phyloP scores from a whole-genome alignment of 1,284 basidiomycete genomes.

The Melanopsichium pennsylvanicum region DNA sequence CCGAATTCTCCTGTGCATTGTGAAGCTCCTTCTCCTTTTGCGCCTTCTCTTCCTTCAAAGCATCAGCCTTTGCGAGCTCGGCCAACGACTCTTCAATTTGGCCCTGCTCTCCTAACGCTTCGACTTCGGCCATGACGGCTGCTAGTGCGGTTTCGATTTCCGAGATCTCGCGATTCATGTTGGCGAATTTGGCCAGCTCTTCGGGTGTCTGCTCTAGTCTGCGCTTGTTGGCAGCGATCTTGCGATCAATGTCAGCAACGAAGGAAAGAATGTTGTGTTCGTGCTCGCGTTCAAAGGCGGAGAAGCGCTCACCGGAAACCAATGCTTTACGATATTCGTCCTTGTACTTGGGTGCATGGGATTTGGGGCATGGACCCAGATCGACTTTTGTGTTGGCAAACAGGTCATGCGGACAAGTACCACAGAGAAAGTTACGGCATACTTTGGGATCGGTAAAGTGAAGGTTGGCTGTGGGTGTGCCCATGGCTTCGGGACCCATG shows the following conservation, averaged over 20 bases:
- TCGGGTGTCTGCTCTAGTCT: slow-evolving; percentile 98
- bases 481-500: slow-evolving; percentile 66
- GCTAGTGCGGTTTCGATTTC: slow-evolving; percentile 99
- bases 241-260: slow-evolving; percentile 96
- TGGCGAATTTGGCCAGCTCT: slow-evolving; percentile 98
- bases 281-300: slow-evolving; percentile 70
- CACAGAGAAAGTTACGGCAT: slow-evolving; percentile 98
- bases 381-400: slow-evolving; percentile 99
- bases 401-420: slow-evolving; percentile 94
- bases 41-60: slow-evolving; percentile 91
- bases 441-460: slow-evolving; percentile 98
- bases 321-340: slow-evolving; percentile 85
- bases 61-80: slow-evolving; percentile 96
- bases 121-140: slow-evolving; percentile 97
- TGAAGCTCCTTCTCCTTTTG: slow-evolving; percentile 98
- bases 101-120: slow-evolving; percentile 93
- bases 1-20: slow-evolving; percentile 95
- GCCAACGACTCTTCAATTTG: slow-evolving; percentile 98
- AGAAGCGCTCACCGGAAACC: slow-evolving; percentile 70
- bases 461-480: slow-evolving; percentile 70
- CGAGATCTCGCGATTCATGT: slow-evolving; percentile 98
- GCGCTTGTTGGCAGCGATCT: slow-evolving; percentile 90
- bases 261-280: slow-evolving; percentile 93
- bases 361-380: slow-evolving; percentile 94
- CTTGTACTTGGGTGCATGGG: slow-evolving; percentile 92